Base-by-base conservation (phyloP, 2,329 filamentous ascomycete genomes). In the Penicillium verrucosum region DNA sequence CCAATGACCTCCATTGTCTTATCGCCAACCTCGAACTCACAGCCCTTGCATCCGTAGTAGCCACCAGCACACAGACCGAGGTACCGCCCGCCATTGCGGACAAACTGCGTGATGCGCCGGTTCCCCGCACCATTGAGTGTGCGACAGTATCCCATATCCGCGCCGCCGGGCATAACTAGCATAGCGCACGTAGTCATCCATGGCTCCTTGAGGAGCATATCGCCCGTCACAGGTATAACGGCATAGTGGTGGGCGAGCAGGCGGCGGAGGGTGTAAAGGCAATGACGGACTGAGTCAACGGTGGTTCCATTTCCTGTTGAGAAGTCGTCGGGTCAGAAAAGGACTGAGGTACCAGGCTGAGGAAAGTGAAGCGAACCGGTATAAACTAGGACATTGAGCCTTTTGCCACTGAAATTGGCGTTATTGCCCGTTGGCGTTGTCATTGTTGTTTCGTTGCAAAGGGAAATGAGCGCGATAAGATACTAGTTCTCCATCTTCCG, bases 41-140 rank as follows among this genome's bases (percentile, higher is more conserved):
- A 97, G 60, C 81, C 82, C 38, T 81, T 80, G 63, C 82, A 86
- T 23, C 89, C 94, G 68, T 96, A 99, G 76, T 99, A 99, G 11
- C 89, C 94, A 5, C 94, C 94, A 2, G 94, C 94, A 71, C 94
- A 99, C 66, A 99, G 87, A 0, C 94, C 94, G 2, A 99, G 82
- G 70, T 94, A 99, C 0, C 84, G 80, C 16, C 94, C 94, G 29
- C 94, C 94, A 30, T 85, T 82, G 57, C 91, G 89, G 48, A 99
- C 90, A 68, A 89, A 99, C 64, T 93, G 88, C 54, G 82, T 80
- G 72, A 99, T 97, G 62, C 85, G 83, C 36, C 88, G 83, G 73
- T 97, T 99, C 1, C 93, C 94, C 51, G 86, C 81, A 36, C 94
- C 94, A 72, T 97, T 94, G 61, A 99, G 82, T 2, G 85, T 86